These are phyloP conservation scores for button mushroom (Agaricus bisporus) DNA, from an alignment of 768 basidiomycete species.

Conservation along the genomic window DNA sequence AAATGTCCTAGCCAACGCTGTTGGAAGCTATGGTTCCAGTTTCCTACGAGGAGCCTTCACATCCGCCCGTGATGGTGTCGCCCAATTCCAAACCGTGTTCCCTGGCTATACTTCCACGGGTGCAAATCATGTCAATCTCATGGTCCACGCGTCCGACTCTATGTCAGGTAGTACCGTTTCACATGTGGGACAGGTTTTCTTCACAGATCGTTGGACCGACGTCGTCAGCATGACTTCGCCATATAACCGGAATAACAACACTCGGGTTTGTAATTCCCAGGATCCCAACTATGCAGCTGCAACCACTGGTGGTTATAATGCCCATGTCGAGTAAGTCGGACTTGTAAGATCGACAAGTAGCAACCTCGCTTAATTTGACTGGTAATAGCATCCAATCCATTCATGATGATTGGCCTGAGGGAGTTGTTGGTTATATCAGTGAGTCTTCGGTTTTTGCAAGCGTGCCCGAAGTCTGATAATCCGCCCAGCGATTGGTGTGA, in stretches of 20 bases:
- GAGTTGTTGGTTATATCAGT: slow-evolving; percentile 24
- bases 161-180: slow-evolving; percentile 22
- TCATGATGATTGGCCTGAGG: slow-evolving; percentile 25
- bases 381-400: slow-evolving; percentile 19
- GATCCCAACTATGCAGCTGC: slow-evolving; percentile 21
- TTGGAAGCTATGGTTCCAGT: slow-evolving; percentile 18
- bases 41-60: slow-evolving; percentile 28
- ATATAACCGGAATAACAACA: slow-evolving; percentile 22
- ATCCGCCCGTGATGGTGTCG: slow-evolving; percentile 23
- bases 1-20: background rate
- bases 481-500: slow-evolving; percentile 20
- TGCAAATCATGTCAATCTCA: slow-evolving; percentile 27
- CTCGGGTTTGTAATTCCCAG: slow-evolving; percentile 21
- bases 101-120: slow-evolving; percentile 27
- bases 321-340: slow-evolving; percentile 18
- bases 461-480: too few species aligned
- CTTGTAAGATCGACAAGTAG: background rate
- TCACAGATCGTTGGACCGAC: slow-evolving; percentile 24
- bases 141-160: slow-evolving; percentile 26
- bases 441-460: background rate
- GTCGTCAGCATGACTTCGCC: slow-evolving; percentile 19
- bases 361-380: background rate
- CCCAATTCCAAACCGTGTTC: slow-evolving; percentile 25
- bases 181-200: slow-evolving; percentile 32
- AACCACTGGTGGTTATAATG: slow-evolving; percentile 20